Evolutionary conservation across 1,284 basidiomycete genomes (phyloP).

Genomic region (Naganishia sp.): DNA sequence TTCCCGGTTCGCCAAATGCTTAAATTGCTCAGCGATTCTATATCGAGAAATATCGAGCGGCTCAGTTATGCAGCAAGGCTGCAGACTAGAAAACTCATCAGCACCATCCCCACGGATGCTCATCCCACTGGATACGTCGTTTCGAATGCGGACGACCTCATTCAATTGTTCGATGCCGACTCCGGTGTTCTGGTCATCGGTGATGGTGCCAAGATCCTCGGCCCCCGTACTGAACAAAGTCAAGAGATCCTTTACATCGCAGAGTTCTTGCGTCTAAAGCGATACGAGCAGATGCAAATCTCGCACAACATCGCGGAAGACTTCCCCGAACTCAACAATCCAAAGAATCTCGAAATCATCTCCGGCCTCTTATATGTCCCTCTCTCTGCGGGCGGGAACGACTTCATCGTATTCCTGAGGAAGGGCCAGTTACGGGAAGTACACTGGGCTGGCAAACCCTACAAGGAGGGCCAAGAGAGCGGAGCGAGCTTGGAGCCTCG

Average conservation of each 20-base stretch:
- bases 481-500: conserved; percentile 66
- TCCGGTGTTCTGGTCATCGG: conserved; percentile 82
- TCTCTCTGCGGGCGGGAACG: conserved; percentile 65
- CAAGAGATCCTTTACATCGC: conserved; percentile 81
- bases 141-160: conserved; percentile 79
- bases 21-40: conserved; percentile 75
- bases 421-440: conserved; percentile 73
- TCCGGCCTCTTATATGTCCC: conserved; percentile 80
- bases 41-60: conserved; percentile 80
- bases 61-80: conserved; percentile 76
- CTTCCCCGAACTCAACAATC: conserved; percentile 70
- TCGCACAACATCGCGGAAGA: conserved; percentile 71
- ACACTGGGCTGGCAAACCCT: conserved; percentile 77
- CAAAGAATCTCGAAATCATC: conserved; percentile 69
- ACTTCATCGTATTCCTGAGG: conserved; percentile 80
- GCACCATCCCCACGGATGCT: conserved; percentile 69
- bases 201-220: conserved; percentile 81
- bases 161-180: conserved; percentile 81
- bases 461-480: conserved; percentile 56
- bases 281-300: conserved; percentile 66
- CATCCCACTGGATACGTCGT: conserved; percentile 83
- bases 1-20: conserved; percentile 82
- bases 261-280: conserved; percentile 78
- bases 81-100: conserved; percentile 78
- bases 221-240: conserved; percentile 70